Base-by-base conservation (phyloP, 2,329 filamentous ascomycete species). In the Pyrenophora seminiperda region DNA sequence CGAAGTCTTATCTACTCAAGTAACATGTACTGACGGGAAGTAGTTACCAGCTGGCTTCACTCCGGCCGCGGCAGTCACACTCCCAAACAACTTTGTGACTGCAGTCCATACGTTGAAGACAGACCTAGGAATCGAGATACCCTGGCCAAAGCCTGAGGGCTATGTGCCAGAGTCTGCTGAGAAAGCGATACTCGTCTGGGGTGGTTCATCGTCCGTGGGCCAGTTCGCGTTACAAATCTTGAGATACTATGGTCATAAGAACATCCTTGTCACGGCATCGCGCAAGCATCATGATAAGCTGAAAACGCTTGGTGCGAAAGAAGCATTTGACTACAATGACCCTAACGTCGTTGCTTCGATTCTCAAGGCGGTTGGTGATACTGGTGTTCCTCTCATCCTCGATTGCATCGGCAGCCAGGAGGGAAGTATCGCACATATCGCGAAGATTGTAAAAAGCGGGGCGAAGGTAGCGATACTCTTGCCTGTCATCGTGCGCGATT, bases 391-490 rank as follows among this genome's bases (percentile, higher is more conserved):
- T 7, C 45, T 61, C 10, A 49, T 71, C 2, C 22, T 71, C 2
- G 71, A 72, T 42, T 72, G 71, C 40, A 72, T 73, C 34, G 70
- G 67, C 1, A 70, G 67, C 41, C 41, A 61, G 41, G 30, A 58
- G 1, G 68, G 66, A 5, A 70, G 65, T 39, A 50, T 71, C 9
- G 42, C 30, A 29, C 67, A 67, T 0, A 69, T 87, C 27, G 74
- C 76, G 4, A 75, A 75, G 47, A 65, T 87, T 18, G 74, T 76
- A 4, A 76, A 75, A 50, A 64, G 44, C 1, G 81, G 81, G 0
- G 70, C 75, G 3, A 81, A 70, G 18, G 81, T 87, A 0, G 84
- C 83, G 0, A 69, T 86, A 13, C 77, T 87, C 70, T 67, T 88
- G 5, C 84, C 84, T 0, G 78, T 86, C 13, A 82, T 87, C 48